A percentile compares a stretch with the other conserved stretches of the same genome.
These are phyloP conservation scores for Lachnellula cervina DNA, from an alignment of 2,329 filamentous ascomycete genomes.

Conservation along the genomic window DNA sequence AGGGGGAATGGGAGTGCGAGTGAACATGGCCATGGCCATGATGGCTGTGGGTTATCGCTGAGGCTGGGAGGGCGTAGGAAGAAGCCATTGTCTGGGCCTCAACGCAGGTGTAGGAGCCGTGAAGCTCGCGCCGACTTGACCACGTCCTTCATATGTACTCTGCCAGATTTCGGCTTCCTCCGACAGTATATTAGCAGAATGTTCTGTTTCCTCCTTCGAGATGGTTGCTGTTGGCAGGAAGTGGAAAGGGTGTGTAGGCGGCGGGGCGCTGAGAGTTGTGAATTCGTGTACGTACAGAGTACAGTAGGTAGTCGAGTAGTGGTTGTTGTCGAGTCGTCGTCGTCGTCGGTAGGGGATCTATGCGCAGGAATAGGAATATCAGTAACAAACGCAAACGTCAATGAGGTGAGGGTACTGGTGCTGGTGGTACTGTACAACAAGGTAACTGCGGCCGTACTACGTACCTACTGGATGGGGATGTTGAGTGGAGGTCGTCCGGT, in stretches of 20 bases:
- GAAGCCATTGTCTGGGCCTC: slow-evolving; percentile 28
- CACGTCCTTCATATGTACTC: slow-evolving; percentile 1
- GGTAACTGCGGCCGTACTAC: too few species aligned
- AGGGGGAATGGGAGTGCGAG: slow-evolving; percentile 34
- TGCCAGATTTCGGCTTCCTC: not conserved
- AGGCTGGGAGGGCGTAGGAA: slow-evolving; percentile 31
- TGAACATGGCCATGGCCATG: slow-evolving; percentile 31
- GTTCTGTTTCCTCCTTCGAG: too few species aligned
- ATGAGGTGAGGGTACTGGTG: too few species aligned
- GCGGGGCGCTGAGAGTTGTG: not conserved
- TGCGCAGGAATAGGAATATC: too few species aligned
- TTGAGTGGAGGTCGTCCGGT: not conserved
- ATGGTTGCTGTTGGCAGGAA: too few species aligned
- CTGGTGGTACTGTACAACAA: too few species aligned
- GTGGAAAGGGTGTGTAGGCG: not conserved
- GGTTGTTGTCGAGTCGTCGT: not conserved
- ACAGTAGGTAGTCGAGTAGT: not conserved
- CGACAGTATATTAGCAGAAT: too few species aligned
- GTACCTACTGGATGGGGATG: too few species aligned
- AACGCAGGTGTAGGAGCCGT: not conserved
- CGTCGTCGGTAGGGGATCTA: not conserved
- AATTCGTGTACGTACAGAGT: not conserved
- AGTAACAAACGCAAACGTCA: too few species aligned
- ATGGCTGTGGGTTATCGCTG: slow-evolving; percentile 30
- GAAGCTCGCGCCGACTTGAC: slow-evolving; percentile 1